These are phyloP conservation scores for Tetraselmis chui DNA, from an alignment of 139 green algal genomes.

Conservation along the genomic window DNA sequence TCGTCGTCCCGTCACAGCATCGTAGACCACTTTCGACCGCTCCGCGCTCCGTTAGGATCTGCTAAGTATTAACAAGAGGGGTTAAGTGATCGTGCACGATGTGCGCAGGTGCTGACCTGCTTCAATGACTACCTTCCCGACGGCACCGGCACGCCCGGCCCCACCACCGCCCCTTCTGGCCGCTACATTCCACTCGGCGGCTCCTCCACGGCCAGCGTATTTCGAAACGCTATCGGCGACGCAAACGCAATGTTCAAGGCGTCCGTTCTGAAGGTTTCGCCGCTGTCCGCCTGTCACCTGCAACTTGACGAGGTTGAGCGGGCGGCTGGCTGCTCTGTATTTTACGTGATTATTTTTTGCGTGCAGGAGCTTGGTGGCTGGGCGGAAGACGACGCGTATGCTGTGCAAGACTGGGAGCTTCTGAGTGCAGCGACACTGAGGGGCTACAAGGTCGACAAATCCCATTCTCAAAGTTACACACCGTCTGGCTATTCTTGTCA, in stretches of 20 bases:
- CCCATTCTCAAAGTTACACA: too few species aligned
- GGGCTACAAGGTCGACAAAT: not conserved
- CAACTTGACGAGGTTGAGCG: not conserved
- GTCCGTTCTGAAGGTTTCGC: not conserved
- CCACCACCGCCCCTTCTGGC: not conserved
- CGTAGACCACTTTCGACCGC: too few species aligned
- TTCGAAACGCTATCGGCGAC: not conserved
- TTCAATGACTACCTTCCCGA: slow-evolving; percentile 1
- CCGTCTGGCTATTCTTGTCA: too few species aligned
- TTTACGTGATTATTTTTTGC: too few species aligned
- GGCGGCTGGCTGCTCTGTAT: too few species aligned
- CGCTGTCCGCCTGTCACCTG: not conserved
- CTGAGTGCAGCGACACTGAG: not conserved
- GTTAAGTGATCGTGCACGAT: too few species aligned
- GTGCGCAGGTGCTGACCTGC: not conserved
- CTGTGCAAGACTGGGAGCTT: slow-evolving; percentile 4
- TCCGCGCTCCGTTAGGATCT: too few species aligned
- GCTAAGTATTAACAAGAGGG: too few species aligned
- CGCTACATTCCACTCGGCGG: slow-evolving; percentile 3
- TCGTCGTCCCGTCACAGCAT: too few species aligned
- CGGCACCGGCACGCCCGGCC: not conserved
- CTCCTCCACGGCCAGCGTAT: not conserved
- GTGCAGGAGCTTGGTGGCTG: not conserved
- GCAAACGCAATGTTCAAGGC: not conserved
- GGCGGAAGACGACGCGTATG: slow-evolving; percentile 3